A percentile compares a stretch with the other conserved stretches of the same genome.
Conservation (phyloP, 225 moss, liverwort and hornwort genomes). For the Polytrichum commune region DNA sequence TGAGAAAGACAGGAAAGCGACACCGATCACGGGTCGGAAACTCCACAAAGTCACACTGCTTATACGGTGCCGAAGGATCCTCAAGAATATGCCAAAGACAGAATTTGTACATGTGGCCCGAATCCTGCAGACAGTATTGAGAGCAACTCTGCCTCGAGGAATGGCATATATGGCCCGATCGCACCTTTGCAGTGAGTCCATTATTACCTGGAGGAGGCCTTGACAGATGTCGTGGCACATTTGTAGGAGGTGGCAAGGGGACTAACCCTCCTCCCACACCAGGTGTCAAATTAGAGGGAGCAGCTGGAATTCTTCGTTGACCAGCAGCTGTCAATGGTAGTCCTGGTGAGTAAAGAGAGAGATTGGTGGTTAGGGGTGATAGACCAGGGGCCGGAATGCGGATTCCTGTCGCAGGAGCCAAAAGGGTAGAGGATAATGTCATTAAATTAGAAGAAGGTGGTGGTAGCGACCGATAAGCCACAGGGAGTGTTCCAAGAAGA, state of each 20-base stretch:
- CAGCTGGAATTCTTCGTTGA: conserved; percentile 26
- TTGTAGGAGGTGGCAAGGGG: conserved; percentile 26
- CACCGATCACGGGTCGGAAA: conserved; percentile 59
- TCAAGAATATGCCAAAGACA: conserved; percentile 92
- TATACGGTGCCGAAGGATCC: conserved; percentile 79
- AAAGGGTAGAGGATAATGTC: conserved; percentile 25
- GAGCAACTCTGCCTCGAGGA: conserved; percentile 66
- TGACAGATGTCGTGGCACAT: conserved; percentile 33
- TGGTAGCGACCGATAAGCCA: conserved; percentile 35
- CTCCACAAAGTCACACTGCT: conserved; percentile 80
- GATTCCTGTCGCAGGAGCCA: conserved; percentile 30
- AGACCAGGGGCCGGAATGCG: conserved; percentile 28
- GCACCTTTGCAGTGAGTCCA: conserved; percentile 20
- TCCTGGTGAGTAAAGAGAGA: conserved; percentile 30
- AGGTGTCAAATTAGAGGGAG: conserved; percentile 19
- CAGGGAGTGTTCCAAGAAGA: conserved; percentile 25
- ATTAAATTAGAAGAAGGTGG: conserved; percentile 35
- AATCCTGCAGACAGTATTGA: conserved; percentile 81
- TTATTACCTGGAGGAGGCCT: conserved; percentile 25
- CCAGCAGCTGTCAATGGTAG: conserved; percentile 27
- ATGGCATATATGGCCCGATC: conserved; percentile 65
- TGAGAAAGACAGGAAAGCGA: conserved; percentile 76
- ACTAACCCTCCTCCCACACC: conserved; percentile 14
- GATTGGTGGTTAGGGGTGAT: conserved; percentile 26
- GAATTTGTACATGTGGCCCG: conserved; percentile 29